Evolutionary conservation across 208 protist genomes (phyloP).

Genomic region (Porcisia hertigi): DNA sequence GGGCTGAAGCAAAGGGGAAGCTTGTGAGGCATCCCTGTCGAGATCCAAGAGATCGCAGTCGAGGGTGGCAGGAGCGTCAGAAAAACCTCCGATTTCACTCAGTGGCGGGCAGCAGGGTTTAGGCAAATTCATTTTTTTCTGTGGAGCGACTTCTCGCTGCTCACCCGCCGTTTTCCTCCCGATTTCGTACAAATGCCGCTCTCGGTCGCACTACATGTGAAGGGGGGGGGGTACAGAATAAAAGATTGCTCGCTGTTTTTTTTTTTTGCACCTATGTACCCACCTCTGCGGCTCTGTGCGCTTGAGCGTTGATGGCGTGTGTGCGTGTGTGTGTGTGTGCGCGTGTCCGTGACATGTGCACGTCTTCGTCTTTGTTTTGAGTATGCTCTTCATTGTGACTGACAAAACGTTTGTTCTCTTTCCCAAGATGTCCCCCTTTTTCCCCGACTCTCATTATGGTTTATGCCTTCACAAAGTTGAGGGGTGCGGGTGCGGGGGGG

Average conservation of each 20-base stretch:
- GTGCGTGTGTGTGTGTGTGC: slow-evolving; percentile 11
- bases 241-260: slow-evolving; percentile 1
- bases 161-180: background rate
- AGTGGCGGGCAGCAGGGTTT: background rate
- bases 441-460: background rate
- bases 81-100: slow-evolving; percentile 1
- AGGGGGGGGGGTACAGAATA: background rate
- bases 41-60: background rate
- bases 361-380: background rate
- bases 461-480: background rate
- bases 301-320: background rate
- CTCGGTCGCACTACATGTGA: background rate
- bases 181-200: background rate
- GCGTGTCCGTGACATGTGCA: background rate
- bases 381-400: background rate
- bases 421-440: background rate
- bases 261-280: background rate
- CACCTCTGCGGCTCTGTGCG: background rate
- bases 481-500: background rate
- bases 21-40: background rate
- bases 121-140: background rate
- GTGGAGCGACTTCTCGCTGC: background rate
- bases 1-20: too few species aligned
- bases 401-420: background rate
- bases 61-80: background rate